Evolutionary conservation across 768 basidiomycete species (phyloP), one percentile per base, ranked within the genome.

Genomic region (Rhodocollybia butyracea): DNA sequence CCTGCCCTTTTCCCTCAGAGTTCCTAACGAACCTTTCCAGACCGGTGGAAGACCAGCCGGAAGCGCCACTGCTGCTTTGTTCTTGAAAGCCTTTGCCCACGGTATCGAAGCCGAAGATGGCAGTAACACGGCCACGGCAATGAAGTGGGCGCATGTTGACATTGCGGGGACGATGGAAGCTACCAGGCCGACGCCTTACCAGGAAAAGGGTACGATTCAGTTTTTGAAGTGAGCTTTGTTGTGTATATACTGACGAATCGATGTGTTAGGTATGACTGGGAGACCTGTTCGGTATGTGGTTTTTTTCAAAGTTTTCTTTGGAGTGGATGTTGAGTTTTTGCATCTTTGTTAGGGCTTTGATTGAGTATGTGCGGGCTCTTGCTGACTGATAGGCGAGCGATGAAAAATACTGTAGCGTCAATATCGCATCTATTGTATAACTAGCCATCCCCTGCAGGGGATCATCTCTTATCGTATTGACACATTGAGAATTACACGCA

Each of bases 131-230:
- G 77, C 76, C 27, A 75, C 82, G 5, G 67, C 72, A 12, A 70
- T 91, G 60, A 82, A 83, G 58, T 95, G 92, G 91, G 93, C 92
- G 1, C 93, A 94, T 68, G 70, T 94, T 40, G 93, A 95, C 63
- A 93, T 93, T 55, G 91, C 84, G 11, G 85, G 88, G 13, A 70
- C 80, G 17, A 89, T 89, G 88, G 88, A 91, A 80, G 78, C 78
- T 22, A 80, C 80, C 22, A 67, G 83, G 53, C 65, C 82, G 12
- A 74, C 72, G 0, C 77, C 80, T 1, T 91, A 91, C 70, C 79
- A 83, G 64, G 83, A 83, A 64, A 82, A 77, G 59, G 89, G 89
- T n/a, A n/a, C n/a, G n/a, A n/a, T n/a, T n/a, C n/a, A n/a, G n/a
- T n/a, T n/a, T 3, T 85, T 91, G 88, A 88, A n/a, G n/a, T n/a